phyloP scores from a whole-genome alignment of 2,329 filamentous ascomycete genomes.

The Hypoxylon sp. region DNA sequence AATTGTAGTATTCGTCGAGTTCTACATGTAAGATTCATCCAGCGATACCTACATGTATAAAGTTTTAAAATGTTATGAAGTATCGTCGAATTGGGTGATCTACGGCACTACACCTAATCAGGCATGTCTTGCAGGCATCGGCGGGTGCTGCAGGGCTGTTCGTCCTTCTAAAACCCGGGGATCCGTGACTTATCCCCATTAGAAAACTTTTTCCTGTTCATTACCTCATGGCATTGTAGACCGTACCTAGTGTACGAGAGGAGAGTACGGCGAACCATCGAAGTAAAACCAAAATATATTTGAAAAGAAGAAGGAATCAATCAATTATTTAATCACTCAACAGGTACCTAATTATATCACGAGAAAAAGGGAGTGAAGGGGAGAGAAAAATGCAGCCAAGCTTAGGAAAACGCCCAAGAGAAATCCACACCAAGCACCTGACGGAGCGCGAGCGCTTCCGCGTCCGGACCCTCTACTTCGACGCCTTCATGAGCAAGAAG shows the following conservation, averaged over 20 bases:
- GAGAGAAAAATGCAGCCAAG: constrained; percentile 7
- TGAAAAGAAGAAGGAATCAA: background rate
- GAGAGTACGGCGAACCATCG: background rate
- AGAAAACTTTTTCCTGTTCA: constrained; percentile 48
- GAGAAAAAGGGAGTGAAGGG: background rate
- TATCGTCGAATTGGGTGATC: constrained; percentile 29
- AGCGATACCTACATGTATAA: constrained; percentile 8
- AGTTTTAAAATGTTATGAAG: constrained; percentile 48
- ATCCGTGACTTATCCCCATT: constrained; percentile 26
- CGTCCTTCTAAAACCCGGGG: background rate
- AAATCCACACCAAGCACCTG: constrained; percentile 52
- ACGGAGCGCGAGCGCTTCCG: constrained; percentile 51
- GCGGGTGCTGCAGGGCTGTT: background rate
- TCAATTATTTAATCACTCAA: background rate
- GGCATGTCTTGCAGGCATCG: constrained; percentile 21
- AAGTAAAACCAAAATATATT: background rate
- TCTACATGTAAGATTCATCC: background rate
- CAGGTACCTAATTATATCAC: background rate
- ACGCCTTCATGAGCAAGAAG: constrained; percentile 47
- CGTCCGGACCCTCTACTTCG: constrained; percentile 52
- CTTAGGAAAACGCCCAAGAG: constrained; percentile 44
- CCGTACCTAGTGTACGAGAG: background rate
- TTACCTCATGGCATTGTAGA: background rate
- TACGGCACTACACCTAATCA: constrained; percentile 29
- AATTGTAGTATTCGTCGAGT: background rate